Evolutionary conservation across 1,139 yeast genomes (phyloP).

Genomic region (Meyerozyma athensensis): DNA sequence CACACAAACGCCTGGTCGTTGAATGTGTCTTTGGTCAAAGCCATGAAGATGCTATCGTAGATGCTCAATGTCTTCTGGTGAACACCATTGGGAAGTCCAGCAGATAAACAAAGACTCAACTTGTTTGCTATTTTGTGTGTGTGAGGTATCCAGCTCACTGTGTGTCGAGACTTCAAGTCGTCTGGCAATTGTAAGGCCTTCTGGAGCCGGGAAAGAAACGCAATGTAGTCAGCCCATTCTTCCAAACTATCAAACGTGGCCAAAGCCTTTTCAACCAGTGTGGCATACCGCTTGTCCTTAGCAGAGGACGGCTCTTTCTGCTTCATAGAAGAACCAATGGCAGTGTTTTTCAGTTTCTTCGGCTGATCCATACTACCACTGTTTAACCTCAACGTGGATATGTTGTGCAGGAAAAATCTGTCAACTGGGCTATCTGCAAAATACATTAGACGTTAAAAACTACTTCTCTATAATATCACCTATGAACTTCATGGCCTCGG

Average conservation of each 20-base stretch:
- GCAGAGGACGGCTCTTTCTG: constrained; percentile 22
- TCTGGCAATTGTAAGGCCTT: constrained; percentile 51
- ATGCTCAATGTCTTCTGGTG: constrained; percentile 83
- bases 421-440: too few species aligned
- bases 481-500: constrained; percentile 54
- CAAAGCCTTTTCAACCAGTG: constrained; percentile 69
- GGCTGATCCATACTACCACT: neutral
- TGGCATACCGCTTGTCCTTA: constrained; percentile 64
- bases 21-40: constrained; percentile 48
- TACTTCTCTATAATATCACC: constrained; percentile 11
- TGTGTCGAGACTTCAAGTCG: constrained; percentile 28
- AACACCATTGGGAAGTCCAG: constrained; percentile 87
- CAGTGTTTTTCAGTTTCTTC: neutral
- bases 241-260: constrained; percentile 77
- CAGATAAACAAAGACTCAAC: constrained; percentile 64
- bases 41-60: constrained; percentile 64
- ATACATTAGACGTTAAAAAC: too few species aligned
- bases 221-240: constrained; percentile 99
- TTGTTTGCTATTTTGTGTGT: constrained; percentile 42
- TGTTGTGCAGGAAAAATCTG: too few species aligned
- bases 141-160: constrained; percentile 40
- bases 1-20: constrained; percentile 58
- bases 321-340: neutral
- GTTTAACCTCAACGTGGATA: neutral
- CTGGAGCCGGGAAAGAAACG: constrained; percentile 73